phyloP scores from a whole-genome alignment of 805 yeast species.

The Ogataea chonburiensis region DNA sequence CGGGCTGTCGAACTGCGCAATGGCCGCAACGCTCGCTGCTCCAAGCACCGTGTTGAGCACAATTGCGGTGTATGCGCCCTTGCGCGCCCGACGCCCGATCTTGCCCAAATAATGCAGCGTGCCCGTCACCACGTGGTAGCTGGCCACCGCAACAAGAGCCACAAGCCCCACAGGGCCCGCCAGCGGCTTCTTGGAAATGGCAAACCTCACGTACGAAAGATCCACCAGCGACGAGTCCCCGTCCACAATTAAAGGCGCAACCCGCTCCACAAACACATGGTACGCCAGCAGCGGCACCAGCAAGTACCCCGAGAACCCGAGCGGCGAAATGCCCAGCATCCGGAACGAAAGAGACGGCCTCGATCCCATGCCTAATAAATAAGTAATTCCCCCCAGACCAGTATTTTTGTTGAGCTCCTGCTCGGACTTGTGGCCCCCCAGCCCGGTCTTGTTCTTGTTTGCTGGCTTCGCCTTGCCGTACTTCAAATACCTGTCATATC shows the following conservation, averaged over 20 bases:
- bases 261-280: conserved; percentile 50
- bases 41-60: conserved; percentile 38
- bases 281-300: conserved; percentile 42
- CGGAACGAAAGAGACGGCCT: conserved; percentile 45
- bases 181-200: conserved; percentile 22
- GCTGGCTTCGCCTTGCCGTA: conserved; percentile 22
- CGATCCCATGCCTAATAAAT: conserved; percentile 55
- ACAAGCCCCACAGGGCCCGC: conserved; percentile 30
- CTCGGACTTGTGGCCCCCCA: conserved; percentile 5
- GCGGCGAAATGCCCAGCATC: conserved; percentile 51
- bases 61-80: conserved; percentile 43
- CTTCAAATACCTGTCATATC: conserved; percentile 29
- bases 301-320: conserved; percentile 59
- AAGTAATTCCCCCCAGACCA: conserved; percentile 62
- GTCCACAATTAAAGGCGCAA: conserved; percentile 51
- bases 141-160: conserved; percentile 37
- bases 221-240: conserved; percentile 63
- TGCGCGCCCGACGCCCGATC: conserved; percentile 41
- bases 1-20: conserved; percentile 23
- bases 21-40: conserved; percentile 35
- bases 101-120: conserved; percentile 44
- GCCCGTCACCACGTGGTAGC: conserved; percentile 60
- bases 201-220: conserved; percentile 50
- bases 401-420: conserved; percentile 39
- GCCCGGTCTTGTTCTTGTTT: conserved; percentile 3